Conservation (phyloP, 1,139 yeast genomes). For the Tardiomyces blankii region DNA sequence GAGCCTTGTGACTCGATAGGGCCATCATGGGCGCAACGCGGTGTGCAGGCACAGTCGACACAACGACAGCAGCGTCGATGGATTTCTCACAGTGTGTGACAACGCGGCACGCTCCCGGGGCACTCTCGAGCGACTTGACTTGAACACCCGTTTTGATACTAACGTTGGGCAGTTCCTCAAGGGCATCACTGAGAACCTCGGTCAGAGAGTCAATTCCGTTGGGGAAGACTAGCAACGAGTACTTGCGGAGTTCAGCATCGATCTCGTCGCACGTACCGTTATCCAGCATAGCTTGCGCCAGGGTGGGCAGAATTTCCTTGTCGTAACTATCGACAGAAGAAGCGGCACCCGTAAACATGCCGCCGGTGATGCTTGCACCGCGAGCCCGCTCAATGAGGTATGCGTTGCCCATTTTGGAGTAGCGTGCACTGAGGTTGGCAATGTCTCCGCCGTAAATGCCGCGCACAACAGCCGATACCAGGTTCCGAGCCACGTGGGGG, state of each 20-base stretch:
- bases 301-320: slow-evolving; percentile 14
- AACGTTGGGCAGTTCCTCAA: slow-evolving; percentile 35
- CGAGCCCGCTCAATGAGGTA: slow-evolving; percentile 45
- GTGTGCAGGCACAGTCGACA: slow-evolving; percentile 20
- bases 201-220: slow-evolving; percentile 24
- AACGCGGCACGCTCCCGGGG: not conserved
- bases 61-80: slow-evolving; percentile 14
- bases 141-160: slow-evolving; percentile 22
- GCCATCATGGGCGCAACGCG: slow-evolving; percentile 10
- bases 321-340: slow-evolving; percentile 18
- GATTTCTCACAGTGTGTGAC: slow-evolving; percentile 4
- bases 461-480: slow-evolving; percentile 72
- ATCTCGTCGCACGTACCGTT: slow-evolving; percentile 1
- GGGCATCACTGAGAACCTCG: slow-evolving; percentile 21
- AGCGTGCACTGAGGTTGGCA: slow-evolving; percentile 48
- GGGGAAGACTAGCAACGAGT: slow-evolving; percentile 10
- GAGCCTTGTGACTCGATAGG: slow-evolving; percentile 8
- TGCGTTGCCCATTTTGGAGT: slow-evolving; percentile 30
- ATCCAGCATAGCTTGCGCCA: slow-evolving; percentile 16
- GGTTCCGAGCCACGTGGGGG: slow-evolving; percentile 42
- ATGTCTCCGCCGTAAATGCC: slow-evolving; percentile 92
- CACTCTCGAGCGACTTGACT: slow-evolving; percentile 8
- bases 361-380: slow-evolving; percentile 44
- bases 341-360: slow-evolving; percentile 24
- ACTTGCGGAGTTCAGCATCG: not conserved